These are phyloP conservation scores for Sphagnurus paluster DNA, from an alignment of 1,284 basidiomycete species.

Conservation along the genomic window DNA sequence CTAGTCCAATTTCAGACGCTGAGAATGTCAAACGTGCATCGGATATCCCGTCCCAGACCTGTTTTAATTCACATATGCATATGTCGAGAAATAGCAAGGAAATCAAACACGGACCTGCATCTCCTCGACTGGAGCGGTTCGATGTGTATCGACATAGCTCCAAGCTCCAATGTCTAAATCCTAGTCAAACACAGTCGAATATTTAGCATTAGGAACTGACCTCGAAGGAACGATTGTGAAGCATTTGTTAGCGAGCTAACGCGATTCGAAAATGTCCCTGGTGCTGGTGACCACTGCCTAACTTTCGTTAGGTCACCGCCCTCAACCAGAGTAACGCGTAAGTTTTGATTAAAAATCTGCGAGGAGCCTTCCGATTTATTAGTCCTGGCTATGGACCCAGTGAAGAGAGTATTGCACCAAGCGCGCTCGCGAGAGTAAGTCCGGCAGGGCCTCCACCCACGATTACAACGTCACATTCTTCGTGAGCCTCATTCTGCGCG, in stretches of 20 bases:
- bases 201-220: constrained; percentile 38
- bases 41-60: constrained; percentile 92
- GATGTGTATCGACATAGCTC: constrained; percentile 69
- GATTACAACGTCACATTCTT: constrained; percentile 84
- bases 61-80: too few species aligned
- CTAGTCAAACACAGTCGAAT: constrained; percentile 1
- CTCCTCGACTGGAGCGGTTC: constrained; percentile 76
- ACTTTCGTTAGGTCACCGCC: constrained; percentile 74
- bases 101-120: constrained; percentile 66
- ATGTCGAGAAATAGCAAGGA: constrained; percentile 7
- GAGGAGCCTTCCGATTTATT: constrained; percentile 49
- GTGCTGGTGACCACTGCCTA: constrained; percentile 62
- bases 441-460: constrained; percentile 95
- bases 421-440: constrained; percentile 84
- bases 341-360: constrained; percentile 43
- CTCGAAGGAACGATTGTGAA: constrained; percentile 75
- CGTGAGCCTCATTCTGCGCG: constrained; percentile 20
- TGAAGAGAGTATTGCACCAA: constrained; percentile 56
- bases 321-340: constrained; percentile 77
- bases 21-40: constrained; percentile 78
- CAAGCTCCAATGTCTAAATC: constrained; percentile 79
- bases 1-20: constrained; percentile 47
- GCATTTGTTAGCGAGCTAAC: constrained; percentile 88
- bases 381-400: constrained; percentile 2
- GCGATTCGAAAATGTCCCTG: constrained; percentile 78